Percentiles rank a stretch among this genome's conserved stretches.
Conservation (phyloP, 495 filamentous ascomycete species). For the Xylona heveae region DNA sequence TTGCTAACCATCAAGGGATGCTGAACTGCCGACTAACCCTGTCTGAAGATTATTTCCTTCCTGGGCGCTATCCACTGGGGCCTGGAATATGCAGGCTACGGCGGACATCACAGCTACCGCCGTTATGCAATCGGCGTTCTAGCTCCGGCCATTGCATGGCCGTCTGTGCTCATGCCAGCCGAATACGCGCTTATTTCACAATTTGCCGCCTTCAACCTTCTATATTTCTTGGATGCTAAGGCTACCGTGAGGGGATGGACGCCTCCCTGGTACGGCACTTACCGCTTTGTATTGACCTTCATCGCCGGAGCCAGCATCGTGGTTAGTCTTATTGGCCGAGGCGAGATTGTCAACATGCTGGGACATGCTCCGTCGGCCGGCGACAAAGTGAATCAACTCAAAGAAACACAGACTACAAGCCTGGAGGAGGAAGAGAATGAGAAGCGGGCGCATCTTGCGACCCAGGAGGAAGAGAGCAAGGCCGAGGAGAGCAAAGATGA, state of each 20-base stretch:
- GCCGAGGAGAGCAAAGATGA: conserved; percentile 17
- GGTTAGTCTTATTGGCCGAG: conserved; percentile 67
- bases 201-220: conserved; percentile 68
- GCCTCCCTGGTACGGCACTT: conserved; percentile 81
- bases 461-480: conserved; percentile 19
- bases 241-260: conserved; percentile 60
- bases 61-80: conserved; percentile 95
- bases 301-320: conserved; percentile 76
- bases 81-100: conserved; percentile 54
- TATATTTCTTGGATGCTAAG: conserved; percentile 75
- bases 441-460: conserved; percentile 20
- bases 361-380: conserved; percentile 21
- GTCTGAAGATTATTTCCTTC: conserved; percentile 66
- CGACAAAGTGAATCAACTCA: conserved; percentile 42
- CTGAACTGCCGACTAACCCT: conserved; percentile 1
- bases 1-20: background rate
- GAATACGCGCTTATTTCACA: conserved; percentile 81
- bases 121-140: conserved; percentile 71
- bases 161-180: conserved; percentile 66
- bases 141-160: conserved; percentile 78
- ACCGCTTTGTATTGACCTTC: conserved; percentile 91
- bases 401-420: conserved; percentile 31
- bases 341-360: conserved; percentile 49
- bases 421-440: conserved; percentile 38
- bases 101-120: conserved; percentile 47